Conservation (phyloP, 2,329 filamentous ascomycete species). For the Exophiala xenobiotica region DNA sequence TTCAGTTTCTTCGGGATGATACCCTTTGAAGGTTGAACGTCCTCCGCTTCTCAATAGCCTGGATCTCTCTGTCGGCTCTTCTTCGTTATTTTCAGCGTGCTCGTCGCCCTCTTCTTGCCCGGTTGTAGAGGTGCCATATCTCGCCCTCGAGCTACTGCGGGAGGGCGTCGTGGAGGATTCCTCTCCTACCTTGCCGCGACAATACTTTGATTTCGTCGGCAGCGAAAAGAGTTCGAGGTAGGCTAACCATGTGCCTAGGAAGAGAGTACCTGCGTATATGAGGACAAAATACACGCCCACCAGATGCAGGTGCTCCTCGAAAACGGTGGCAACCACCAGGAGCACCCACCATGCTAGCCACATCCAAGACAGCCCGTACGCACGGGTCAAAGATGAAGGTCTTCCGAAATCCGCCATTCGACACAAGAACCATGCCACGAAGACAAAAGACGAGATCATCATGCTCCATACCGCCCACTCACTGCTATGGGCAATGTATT, state of each 20-base stretch:
- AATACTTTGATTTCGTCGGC: constrained; percentile 68
- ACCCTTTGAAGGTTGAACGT: constrained; percentile 28
- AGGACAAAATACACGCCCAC: constrained; percentile 77
- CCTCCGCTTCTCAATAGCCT: constrained; percentile 23
- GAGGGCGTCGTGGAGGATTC: constrained; percentile 40
- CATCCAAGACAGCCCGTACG: constrained; percentile 81
- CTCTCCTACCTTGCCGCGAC: constrained; percentile 54
- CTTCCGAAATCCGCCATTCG: constrained; percentile 74
- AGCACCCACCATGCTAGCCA: constrained; percentile 72
- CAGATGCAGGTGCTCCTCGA: constrained; percentile 71
- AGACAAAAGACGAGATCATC: constrained; percentile 78
- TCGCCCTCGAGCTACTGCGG: constrained; percentile 30
- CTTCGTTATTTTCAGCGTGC: constrained; percentile 41
- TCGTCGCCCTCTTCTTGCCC: constrained; percentile 34
- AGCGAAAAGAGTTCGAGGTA: constrained; percentile 79
- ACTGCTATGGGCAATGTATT: constrained; percentile 86
- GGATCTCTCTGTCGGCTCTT: constrained; percentile 30
- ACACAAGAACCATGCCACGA: constrained; percentile 78
- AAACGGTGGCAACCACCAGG: constrained; percentile 70
- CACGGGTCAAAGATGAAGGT: constrained; percentile 80
- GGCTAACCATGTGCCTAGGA: constrained; percentile 70
- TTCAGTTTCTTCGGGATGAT: constrained; percentile 28
- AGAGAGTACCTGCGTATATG: constrained; percentile 74
- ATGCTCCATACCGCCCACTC: constrained; percentile 86
- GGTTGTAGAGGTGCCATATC: constrained; percentile 25